A percentile compares a stretch with the other conserved stretches of the same genome.
phyloP scores from a whole-genome alignment of 495 filamentous ascomycete genomes.

The Daldinia grandis region DNA sequence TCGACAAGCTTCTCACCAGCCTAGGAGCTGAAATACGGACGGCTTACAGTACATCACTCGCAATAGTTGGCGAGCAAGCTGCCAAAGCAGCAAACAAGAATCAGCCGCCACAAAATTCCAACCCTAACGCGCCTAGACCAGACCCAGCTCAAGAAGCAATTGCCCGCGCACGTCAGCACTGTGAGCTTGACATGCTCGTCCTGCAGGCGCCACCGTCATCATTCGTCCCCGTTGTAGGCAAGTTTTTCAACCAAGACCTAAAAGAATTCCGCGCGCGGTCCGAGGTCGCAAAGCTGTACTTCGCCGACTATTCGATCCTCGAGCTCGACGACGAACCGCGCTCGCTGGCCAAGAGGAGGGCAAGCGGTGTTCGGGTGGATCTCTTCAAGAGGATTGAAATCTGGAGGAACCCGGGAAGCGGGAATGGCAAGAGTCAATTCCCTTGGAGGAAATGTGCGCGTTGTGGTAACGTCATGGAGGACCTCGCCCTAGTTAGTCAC shows the following conservation, averaged over 20 bases:
- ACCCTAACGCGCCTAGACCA: conserved; percentile 34
- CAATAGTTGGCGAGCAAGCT: conserved; percentile 46
- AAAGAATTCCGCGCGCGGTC: conserved; percentile 50
- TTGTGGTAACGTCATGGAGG: conserved; percentile 72
- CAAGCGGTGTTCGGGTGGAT: conserved; percentile 48
- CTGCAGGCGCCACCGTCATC: conserved; percentile 53
- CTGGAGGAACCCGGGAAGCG: conserved; percentile 15
- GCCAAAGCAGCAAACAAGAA: conserved; percentile 37
- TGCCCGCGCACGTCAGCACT: conserved; percentile 47
- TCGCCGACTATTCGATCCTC: conserved; percentile 58
- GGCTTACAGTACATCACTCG: conserved; percentile 54
- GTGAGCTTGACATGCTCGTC: conserved; percentile 60
- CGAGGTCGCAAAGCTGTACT: conserved; percentile 59
- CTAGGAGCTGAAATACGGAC: conserved; percentile 56
- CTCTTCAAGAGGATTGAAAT: conserved; percentile 51
- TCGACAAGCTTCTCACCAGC: conserved; percentile 57
- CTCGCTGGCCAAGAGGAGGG: conserved; percentile 39
- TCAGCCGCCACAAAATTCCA: conserved; percentile 38
- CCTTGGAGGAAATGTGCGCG: conserved; percentile 66
- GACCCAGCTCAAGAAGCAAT: conserved; percentile 45
- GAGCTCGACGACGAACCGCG: conserved; percentile 55
- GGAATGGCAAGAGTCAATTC: conserved; percentile 24
- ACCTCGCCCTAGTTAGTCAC: conserved; percentile 51
- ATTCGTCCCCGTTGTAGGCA: conserved; percentile 58
- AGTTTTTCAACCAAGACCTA: conserved; percentile 57